Evolutionary conservation across 768 basidiomycete species (phyloP), one percentile per base, ranked within the genome.

Genomic region (Grammothele lineata): DNA sequence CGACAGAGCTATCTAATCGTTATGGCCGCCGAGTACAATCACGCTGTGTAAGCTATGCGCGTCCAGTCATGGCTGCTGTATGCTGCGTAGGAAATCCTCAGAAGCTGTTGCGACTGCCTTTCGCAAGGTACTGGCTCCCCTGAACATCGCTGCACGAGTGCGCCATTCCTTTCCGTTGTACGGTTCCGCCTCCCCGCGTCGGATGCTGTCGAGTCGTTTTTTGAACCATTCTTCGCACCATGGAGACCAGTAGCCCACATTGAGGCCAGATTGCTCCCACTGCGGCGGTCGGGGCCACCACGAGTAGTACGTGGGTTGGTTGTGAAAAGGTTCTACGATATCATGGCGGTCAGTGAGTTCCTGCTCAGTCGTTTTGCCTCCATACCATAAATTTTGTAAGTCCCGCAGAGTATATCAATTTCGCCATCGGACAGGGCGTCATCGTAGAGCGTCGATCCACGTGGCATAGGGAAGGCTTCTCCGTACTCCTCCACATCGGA

Each of bases 241-340:
- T 19, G 38, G 30, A 14, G 46, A 24, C 46, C 46, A 48, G 30
- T 48, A 36, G 27, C 39, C 38, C 7, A 40, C 22, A 30, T 40
- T 33, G 26, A 48, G 8, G 7, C 46, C 39, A 19, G 38, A 40
- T 30, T 17, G 15, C 4, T 40, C 7, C 38, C 37, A 48, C 30
- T 32, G 26, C 14, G 33, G 17, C 17, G 46, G 46, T 23, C 32
- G 21, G 23, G 46, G 46, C 46, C 46, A 48, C 46, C 46, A 48
- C 12, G 39, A 48, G 33, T 5, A 26, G 21, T 40, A 18, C 22
- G 30, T 11, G 3, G 46, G 39, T 21, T n/a, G n/a, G n/a, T 19
- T 21, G 27, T 47, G 25, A 17, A 15, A 15, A 27, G 5, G 6
- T 14, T 48, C 30, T 41, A 23, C 8, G 12, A 32, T 15, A 12